Evolutionary conservation across 2,329 filamentous ascomycete species (phyloP).

Genomic region (Fusarium circinatum): DNA sequence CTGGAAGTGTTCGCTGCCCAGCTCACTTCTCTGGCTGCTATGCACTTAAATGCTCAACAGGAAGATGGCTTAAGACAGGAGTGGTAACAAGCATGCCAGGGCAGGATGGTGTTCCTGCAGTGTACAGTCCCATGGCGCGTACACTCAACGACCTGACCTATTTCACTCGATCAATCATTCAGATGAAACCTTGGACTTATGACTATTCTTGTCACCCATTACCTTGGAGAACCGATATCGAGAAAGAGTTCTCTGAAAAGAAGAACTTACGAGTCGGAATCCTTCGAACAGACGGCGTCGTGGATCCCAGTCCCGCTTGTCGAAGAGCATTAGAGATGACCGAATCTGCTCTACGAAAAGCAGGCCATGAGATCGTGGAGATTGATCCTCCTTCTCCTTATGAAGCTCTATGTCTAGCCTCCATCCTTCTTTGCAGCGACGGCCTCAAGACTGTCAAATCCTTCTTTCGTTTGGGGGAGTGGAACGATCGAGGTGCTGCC

Average conservation of each 20-base stretch:
- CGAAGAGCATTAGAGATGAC: constrained; percentile 77
- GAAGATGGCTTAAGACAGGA: constrained; percentile 88
- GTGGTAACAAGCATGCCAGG: constrained; percentile 90
- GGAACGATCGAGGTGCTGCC: constrained; percentile 79
- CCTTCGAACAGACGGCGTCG: constrained; percentile 81
- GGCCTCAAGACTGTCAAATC: constrained; percentile 83
- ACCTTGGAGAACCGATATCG: constrained; percentile 75
- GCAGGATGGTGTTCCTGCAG: constrained; percentile 87
- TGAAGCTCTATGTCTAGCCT: constrained; percentile 79
- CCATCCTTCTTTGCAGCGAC: constrained; percentile 84
- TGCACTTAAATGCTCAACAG: constrained; percentile 85
- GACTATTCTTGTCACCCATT: constrained; percentile 88
- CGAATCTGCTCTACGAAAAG: constrained; percentile 72
- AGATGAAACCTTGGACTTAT: constrained; percentile 89
- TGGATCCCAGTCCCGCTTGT: constrained; percentile 88
- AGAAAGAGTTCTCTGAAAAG: constrained; percentile 62
- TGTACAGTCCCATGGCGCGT: constrained; percentile 92
- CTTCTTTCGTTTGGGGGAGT: constrained; percentile 80
- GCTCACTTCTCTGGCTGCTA: constrained; percentile 94
- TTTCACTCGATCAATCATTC: constrained; percentile 81
- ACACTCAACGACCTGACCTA: constrained; percentile 85
- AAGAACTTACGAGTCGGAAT: constrained; percentile 70
- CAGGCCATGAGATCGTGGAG: constrained; percentile 80
- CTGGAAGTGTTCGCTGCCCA: constrained; percentile 85
- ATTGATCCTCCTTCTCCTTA: constrained; percentile 75